phyloP scores from a whole-genome alignment of 139 green algal genomes.

The Trebouxia sp. region DNA sequence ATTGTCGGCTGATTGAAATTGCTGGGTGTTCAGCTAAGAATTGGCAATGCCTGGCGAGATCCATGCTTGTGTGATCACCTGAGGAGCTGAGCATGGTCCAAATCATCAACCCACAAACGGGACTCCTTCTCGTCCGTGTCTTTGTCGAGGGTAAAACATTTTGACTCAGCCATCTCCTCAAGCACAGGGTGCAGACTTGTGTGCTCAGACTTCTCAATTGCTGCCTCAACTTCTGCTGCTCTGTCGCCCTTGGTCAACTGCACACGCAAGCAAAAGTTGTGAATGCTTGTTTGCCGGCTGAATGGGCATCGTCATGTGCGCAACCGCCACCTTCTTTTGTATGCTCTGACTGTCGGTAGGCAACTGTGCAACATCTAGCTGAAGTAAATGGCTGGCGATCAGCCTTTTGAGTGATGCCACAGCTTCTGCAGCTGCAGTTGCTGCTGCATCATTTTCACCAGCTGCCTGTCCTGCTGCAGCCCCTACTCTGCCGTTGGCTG shows the following conservation, averaged over 20 bases:
- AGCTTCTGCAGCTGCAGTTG: neutral
- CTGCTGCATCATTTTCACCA: neutral
- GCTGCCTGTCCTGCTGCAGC: neutral
- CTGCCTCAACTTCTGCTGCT: neutral
- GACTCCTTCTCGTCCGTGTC: constrained; percentile 21
- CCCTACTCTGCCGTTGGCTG: neutral
- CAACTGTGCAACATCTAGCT: neutral
- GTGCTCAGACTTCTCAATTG: neutral
- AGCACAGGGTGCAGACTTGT: constrained; percentile 4
- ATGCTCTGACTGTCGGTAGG: neutral
- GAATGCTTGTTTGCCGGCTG: neutral
- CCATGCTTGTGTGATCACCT: too few relatives aligned
- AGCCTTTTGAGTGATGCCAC: constrained; percentile 6
- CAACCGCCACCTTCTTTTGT: constrained; percentile 3
- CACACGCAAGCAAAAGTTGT: too few relatives aligned
- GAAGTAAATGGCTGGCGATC: neutral
- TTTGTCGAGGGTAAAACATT: neutral
- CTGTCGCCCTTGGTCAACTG: neutral
- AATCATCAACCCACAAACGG: neutral
- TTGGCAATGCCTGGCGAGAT: too few relatives aligned
- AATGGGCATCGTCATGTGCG: too few relatives aligned
- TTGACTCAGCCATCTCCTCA: constrained; percentile 9
- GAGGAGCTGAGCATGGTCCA: constrained; percentile 9
- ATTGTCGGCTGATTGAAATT: too few relatives aligned
- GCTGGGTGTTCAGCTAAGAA: too few relatives aligned